These are phyloP conservation scores for Talaromyces ruber DNA, from an alignment of 495 filamentous ascomycete genomes.

Conservation along the genomic window DNA sequence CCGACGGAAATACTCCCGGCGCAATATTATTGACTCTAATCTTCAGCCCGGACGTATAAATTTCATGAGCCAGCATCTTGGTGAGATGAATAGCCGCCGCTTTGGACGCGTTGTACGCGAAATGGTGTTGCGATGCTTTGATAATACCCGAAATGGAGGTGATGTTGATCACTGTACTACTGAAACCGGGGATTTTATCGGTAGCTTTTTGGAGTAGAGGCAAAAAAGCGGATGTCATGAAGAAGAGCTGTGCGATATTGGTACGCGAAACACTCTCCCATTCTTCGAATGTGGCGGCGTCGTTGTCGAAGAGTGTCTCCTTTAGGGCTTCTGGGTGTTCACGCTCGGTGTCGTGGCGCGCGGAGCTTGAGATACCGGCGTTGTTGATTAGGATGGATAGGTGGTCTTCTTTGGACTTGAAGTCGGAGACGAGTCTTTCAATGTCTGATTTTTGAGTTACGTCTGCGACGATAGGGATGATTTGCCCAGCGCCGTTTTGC, in stretches of 20 bases:
- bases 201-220: constrained; percentile 35
- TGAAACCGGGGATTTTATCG: constrained; percentile 33
- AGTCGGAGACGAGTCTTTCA: constrained; percentile 30
- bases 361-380: constrained; percentile 34
- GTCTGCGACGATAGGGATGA: constrained; percentile 48
- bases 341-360: constrained; percentile 22
- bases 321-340: constrained; percentile 39
- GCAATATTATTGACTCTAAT: constrained; percentile 48
- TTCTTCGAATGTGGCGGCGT: constrained; percentile 24
- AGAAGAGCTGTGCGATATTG: constrained; percentile 39
- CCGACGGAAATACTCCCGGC: constrained; percentile 45
- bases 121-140: constrained; percentile 41
- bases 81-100: constrained; percentile 45
- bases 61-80: constrained; percentile 44
- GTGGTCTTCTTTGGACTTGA: constrained; percentile 32
- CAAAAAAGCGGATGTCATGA: constrained; percentile 34
- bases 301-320: constrained; percentile 48
- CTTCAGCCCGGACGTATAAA: constrained; percentile 28
- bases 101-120: constrained; percentile 45
- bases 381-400: constrained; percentile 51
- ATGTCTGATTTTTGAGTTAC: constrained; percentile 40
- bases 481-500: constrained; percentile 41
- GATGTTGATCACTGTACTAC: constrained; percentile 52
- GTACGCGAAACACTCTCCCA: constrained; percentile 40
- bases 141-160: constrained; percentile 45